Evolutionary conservation across 176 grass and related monocot genomes (phyloP).

Genomic region (Juncus inflexus): DNA sequence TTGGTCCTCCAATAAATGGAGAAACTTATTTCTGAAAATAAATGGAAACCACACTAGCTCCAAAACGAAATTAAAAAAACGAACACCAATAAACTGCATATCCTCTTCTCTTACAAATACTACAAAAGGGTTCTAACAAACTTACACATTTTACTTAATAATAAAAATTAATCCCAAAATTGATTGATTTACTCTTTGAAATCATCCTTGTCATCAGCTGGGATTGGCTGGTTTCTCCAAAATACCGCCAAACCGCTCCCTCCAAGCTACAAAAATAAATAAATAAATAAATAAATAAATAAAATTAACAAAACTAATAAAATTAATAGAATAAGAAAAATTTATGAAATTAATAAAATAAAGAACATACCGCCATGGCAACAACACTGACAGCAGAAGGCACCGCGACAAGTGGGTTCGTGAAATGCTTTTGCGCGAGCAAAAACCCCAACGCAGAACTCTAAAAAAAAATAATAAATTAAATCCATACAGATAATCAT

Average conservation of each 20-base stretch:
- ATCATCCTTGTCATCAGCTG: slow-evolving; percentile 85
- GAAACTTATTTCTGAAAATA: slow-evolving; percentile 10
- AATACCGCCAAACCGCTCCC: slow-evolving; percentile 85
- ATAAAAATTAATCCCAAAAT: slow-evolving; percentile 13
- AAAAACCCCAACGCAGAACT: slow-evolving; percentile 97
- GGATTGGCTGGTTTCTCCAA: slow-evolving; percentile 81
- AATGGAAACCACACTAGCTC: not conserved
- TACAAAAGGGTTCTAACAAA: not conserved
- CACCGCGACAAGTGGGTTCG: slow-evolving; percentile 89
- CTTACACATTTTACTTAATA: not conserved
- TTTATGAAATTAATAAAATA: slow-evolving; percentile 4
- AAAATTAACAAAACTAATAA: slow-evolving; percentile 10
- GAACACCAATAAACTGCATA: not conserved
- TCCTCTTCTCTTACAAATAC: slow-evolving; percentile 11
- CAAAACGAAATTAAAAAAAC: not conserved
- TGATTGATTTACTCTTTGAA: slow-evolving; percentile 63
- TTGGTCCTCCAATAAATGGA: not conserved
- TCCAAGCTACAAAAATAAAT: slow-evolving; percentile 53
- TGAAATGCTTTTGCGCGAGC: slow-evolving; percentile 97
- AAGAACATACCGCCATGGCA: slow-evolving; percentile 72
- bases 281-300: slow-evolving; percentile 18
- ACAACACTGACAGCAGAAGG: slow-evolving; percentile 97
- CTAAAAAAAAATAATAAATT: slow-evolving; percentile 38
- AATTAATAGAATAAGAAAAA: slow-evolving; percentile 1
- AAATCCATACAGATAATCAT: slow-evolving; percentile 19